A percentile compares a stretch with the other conserved stretches of the same genome.
These are phyloP conservation scores for Coniochaeta ligniaria DNA, from an alignment of 2,329 filamentous ascomycete species.

Conservation along the genomic window DNA sequence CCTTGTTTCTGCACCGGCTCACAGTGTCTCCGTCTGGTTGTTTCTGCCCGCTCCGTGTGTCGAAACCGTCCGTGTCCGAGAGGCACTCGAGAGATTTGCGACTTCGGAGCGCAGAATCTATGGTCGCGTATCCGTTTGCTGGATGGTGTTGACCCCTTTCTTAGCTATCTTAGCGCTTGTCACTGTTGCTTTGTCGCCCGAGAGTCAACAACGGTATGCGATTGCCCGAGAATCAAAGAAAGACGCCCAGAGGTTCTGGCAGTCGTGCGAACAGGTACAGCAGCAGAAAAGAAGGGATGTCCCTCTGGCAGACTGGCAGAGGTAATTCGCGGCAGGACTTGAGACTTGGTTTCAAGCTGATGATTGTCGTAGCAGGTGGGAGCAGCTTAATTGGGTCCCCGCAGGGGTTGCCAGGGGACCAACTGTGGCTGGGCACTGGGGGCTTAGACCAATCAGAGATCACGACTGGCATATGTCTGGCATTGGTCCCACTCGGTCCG, in stretches of 20 bases:
- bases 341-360: conserved; percentile 3
- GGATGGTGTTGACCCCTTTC: background rate
- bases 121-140: background rate
- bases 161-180: background rate
- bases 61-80: background rate
- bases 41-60: background rate
- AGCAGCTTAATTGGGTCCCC: background rate
- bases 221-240: background rate
- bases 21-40: background rate
- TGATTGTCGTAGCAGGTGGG: background rate
- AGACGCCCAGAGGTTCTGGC: background rate
- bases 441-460: background rate
- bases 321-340: conserved; percentile 1
- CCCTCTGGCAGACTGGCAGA: conserved; percentile 1
- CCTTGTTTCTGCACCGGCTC: background rate
- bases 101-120: background rate
- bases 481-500: background rate
- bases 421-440: background rate
- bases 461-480: background rate
- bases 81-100: background rate
- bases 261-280: background rate
- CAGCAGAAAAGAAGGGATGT: conserved; percentile 1
- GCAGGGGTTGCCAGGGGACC: background rate
- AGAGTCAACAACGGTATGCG: background rate
- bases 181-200: background rate